Base-by-base conservation (phyloP, 495 filamentous ascomycete genomes). In the Penicillium manginii region DNA sequence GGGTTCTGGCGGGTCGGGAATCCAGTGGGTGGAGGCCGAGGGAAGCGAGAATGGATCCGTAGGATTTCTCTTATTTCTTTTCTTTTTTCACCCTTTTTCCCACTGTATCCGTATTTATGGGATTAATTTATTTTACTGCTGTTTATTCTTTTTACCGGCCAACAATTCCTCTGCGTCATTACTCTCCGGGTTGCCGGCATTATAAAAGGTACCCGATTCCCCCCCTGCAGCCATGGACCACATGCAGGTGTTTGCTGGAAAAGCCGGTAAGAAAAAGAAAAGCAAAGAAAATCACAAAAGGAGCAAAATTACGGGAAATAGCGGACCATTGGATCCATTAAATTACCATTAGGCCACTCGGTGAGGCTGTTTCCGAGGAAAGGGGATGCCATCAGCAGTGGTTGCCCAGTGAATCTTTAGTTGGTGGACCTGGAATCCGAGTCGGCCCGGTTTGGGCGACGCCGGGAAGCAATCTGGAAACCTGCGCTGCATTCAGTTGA, bases 391-490 rank as follows among this genome's bases (percentile, higher is more conserved):
- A 61, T 65, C 57, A 61, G 15, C 15, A 22, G 10, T 31, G 61
- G 64, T 65, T 62, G 65, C 59, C 67, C 67, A 68, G 67, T 70
- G 50, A 65, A 46, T 55, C 54, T 43, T 45, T 55, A 40, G 56
- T 45, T 70, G 60, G 67, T 70, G 65, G 65, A 60, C 43, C 60
- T 63, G 62, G 58, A 70, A 68, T 70, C 67, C 67, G 67, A 70
- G 47, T 70, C 67, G 67, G 67, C 65, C 67, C 67, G 67, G 58
- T 66, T 68, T 68, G 55, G 65, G 55, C 39, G 50, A 58, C 62
- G 57, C 65, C 67, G 67, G 65, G 65, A 70, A 62, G 31, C 5
- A 55, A 63, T 68, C 60, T 60, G 61, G 62, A 59, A 60, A 59
- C 33, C 33, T 52, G 42, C 18, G n/a, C 17, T 60, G 39, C 39